phyloP scores from a whole-genome alignment of 352 stramenopile genomes.

The Globisporangium echinulatum region DNA sequence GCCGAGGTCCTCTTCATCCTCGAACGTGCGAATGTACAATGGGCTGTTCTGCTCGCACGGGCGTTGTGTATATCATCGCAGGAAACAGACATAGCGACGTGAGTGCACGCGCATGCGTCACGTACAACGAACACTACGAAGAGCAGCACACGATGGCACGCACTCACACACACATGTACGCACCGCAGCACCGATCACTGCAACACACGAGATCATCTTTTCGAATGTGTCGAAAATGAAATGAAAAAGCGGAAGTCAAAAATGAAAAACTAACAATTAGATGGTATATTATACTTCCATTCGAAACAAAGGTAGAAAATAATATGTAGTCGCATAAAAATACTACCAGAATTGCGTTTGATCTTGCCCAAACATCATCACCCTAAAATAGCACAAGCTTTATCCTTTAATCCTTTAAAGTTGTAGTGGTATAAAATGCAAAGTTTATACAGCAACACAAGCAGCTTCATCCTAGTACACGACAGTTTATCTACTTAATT shows the following conservation, averaged over 20 bases:
- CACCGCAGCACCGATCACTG: constrained; percentile 74
- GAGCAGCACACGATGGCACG: neutral
- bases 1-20: constrained; percentile 77
- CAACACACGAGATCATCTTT: constrained; percentile 76
- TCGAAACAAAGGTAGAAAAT: too few species aligned
- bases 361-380: too few species aligned
- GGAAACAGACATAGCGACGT: neutral
- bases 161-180: constrained; percentile 9
- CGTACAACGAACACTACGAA: neutral
- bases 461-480: too few species aligned
- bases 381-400: too few species aligned
- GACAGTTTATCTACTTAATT: too few species aligned
- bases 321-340: too few species aligned
- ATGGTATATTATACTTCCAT: too few species aligned
- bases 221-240: neutral
- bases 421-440: too few species aligned
- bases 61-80: neutral
- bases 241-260: neutral
- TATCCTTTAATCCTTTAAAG: too few species aligned
- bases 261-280: too few species aligned
- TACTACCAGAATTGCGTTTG: too few species aligned
- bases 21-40: constrained; percentile 78
- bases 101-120: neutral
- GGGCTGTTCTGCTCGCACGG: constrained; percentile 48
- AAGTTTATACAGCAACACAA: too few species aligned